Conservation (phyloP, 768 basidiomycete species). For the Steccherinum ochraceum region DNA sequence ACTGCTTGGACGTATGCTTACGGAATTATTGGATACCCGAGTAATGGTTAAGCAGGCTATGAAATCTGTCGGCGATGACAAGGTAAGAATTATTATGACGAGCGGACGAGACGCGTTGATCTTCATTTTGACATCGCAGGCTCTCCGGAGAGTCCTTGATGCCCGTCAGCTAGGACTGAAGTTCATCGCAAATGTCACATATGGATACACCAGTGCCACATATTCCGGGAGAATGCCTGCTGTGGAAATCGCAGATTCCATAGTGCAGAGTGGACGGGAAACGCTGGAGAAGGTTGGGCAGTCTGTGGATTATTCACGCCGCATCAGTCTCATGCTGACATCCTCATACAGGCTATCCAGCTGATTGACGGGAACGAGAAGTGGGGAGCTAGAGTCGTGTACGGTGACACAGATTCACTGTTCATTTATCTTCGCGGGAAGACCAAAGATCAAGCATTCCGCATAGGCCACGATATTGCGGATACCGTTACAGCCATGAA, state of each 20-base stretch:
- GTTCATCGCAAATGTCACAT: constrained; percentile 91
- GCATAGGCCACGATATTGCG: constrained; percentile 89
- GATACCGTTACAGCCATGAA: constrained; percentile 81
- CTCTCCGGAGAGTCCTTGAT: constrained; percentile 69
- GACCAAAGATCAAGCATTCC: constrained; percentile 90
- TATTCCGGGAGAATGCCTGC: constrained; percentile 98
- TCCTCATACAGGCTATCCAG: constrained; percentile 65
- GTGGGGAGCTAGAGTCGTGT: constrained; percentile 90
- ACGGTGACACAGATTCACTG: constrained; percentile 96
- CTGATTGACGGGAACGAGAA: constrained; percentile 67
- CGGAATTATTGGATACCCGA: constrained; percentile 86
- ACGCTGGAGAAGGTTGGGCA: constrained; percentile 80
- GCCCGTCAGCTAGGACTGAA: constrained; percentile 92
- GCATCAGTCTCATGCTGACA: not conserved
- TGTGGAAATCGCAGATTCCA: constrained; percentile 96
- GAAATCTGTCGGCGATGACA: constrained; percentile 73
- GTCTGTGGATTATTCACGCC: not conserved
- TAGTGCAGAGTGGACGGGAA: constrained; percentile 94
- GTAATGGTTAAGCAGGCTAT: constrained; percentile 98
- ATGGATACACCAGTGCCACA: constrained; percentile 92
- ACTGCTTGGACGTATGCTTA: constrained; percentile 84
- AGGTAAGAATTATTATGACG: constrained; percentile 36
- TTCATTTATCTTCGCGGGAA: constrained; percentile 89
- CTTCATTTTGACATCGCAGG: constrained; percentile 43
- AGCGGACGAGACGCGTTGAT: not conserved